phyloP scores from a whole-genome alignment of 345 rosid genomes.

The Xanthoceras sorbifolium region DNA sequence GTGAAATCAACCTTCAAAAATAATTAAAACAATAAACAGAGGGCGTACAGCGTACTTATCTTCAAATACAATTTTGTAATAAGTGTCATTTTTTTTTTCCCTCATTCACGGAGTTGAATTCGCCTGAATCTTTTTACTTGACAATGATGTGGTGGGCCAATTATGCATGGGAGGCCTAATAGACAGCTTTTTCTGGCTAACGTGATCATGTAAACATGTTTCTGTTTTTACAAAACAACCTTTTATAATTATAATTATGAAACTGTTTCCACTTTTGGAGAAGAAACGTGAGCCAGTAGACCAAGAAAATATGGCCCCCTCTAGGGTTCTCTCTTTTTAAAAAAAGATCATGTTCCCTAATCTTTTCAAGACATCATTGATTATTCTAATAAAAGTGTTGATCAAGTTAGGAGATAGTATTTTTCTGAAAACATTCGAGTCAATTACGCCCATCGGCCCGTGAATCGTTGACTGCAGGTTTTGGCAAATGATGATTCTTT shows the following conservation, averaged over 20 bases:
- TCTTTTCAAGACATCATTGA: neutral
- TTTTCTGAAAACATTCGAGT: slow-evolving; percentile 19
- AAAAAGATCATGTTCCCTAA: slow-evolving; percentile 4
- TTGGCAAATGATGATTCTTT: slow-evolving; percentile 10
- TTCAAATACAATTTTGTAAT: neutral
- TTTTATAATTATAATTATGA: neutral
- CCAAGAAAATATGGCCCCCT: neutral
- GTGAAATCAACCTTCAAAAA: neutral
- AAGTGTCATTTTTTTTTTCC: slow-evolving; percentile 4
- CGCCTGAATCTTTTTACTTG: slow-evolving; percentile 7
- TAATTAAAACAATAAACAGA: neutral
- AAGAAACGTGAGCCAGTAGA: neutral
- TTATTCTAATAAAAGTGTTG: neutral
- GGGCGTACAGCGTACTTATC: neutral
- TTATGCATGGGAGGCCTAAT: neutral
- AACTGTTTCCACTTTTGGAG: neutral
- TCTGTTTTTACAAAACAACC: neutral
- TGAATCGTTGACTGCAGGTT: slow-evolving; percentile 3
- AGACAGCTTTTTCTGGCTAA: slow-evolving; percentile 7
- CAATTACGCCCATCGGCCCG: slow-evolving; percentile 31
- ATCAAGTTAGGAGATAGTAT: neutral
- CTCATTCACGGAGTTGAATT: slow-evolving; percentile 35
- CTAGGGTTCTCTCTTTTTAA: slow-evolving; percentile 2
- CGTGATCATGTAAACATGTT: neutral
- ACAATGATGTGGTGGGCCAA: slow-evolving; percentile 24